Base-by-base conservation (phyloP, 2,329 filamentous ascomycete species). In the Phoma herbarum region DNA sequence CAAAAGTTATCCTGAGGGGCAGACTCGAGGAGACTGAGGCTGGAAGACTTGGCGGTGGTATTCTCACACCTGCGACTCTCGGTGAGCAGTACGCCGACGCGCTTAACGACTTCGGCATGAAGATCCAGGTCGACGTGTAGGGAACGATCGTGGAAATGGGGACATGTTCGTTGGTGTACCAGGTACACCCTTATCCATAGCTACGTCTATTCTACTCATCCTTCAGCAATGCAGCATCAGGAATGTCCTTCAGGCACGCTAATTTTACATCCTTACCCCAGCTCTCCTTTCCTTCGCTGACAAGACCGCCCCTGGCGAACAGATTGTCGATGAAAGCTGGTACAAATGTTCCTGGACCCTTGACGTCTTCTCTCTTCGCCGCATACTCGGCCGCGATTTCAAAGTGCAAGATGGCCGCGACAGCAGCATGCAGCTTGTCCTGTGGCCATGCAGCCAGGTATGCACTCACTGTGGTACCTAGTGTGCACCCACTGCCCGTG, bases 311-410 rank as follows among this genome's bases (percentile, higher is more conserved):
- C 10, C 48, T 25, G 12, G 39, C 25, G 51, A 83, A 85, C 49
- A 90, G 72, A 72, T 85, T 90, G 67, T 98, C 94, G 41, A 97
- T 79, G 70, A 97, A 93, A 0, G 89, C 89, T 0, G 92, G 90
- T 12, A 96, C 88, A 80, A 97, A 97, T 0, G 88, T 92, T 0
- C 94, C 94, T 0, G 94, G 93, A 0, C 94, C 94, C 58, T 82
- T 83, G 3, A 95, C 91, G 62, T 88, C 84, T 0, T 79, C 76
- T 51, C 86, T 79, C 9, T 60, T 59, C 2, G 81, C 84, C n/a
- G 86, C 86, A n/a, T 79, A 78, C 78, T 94, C 89, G 0, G 92
- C 91, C 1, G 88, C 88, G 63, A 90, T 85, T 74, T 95, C 93
- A 73, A 90, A 97, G 74, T 92, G 85, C 64, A 95, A 75, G 18